Conservation (phyloP, 129 eudicot genomes). For the Cynara cardunculus region DNA sequence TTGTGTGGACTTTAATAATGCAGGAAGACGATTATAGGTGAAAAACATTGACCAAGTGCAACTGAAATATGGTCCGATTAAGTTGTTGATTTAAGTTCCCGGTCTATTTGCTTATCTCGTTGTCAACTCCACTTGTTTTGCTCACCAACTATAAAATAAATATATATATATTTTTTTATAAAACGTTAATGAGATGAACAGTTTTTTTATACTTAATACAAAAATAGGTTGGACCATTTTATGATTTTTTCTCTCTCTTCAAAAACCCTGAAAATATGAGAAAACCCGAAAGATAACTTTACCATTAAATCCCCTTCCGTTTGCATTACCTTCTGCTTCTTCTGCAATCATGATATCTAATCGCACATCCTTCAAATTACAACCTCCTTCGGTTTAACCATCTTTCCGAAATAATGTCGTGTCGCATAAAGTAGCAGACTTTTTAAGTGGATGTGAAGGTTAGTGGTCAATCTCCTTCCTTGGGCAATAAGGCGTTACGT, state of each 20-base stretch:
- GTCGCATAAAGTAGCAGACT: too few relatives aligned
- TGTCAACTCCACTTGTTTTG: not conserved
- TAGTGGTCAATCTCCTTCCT: too few relatives aligned
- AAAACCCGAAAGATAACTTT: not conserved
- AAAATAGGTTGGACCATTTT: not conserved
- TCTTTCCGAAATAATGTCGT: too few relatives aligned
- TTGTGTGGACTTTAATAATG: too few relatives aligned
- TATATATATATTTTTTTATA: not conserved
- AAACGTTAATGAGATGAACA: not conserved
- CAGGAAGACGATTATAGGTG: conserved; percentile 10
- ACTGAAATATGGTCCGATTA: conserved; percentile 8
- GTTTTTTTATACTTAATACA: not conserved
- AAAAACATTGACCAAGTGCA: conserved; percentile 23
- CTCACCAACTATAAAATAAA: not conserved
- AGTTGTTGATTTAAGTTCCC: conserved; percentile 7
- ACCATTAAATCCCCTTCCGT: not conserved
- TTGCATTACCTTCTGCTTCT: not conserved
- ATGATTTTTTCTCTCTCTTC: too few relatives aligned
- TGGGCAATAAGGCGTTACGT: too few relatives aligned
- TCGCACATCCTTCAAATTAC: not conserved
- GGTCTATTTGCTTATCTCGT: not conserved
- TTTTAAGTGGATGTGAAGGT: too few relatives aligned
- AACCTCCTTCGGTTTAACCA: too few relatives aligned
- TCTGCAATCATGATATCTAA: too few relatives aligned
- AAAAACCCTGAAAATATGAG: not conserved